Conservation (phyloP, 1,284 basidiomycete species). For the Pseudomicrostroma phylloplanum region DNA sequence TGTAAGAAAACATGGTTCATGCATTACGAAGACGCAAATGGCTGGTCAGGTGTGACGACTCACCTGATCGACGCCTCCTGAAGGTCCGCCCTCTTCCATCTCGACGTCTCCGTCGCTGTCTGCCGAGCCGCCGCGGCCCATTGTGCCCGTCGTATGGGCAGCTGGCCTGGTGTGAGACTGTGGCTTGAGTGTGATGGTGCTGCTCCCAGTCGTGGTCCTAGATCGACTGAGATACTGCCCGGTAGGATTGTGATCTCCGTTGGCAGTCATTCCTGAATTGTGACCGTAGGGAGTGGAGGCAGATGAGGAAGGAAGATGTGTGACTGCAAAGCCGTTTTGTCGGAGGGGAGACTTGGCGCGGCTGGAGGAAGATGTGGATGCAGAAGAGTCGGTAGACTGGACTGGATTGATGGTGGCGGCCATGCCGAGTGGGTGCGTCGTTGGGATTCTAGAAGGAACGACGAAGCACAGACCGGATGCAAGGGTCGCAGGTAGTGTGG, state of each 20-base stretch:
- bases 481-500: no score
- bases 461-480: no score
- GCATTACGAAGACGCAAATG: neutral
- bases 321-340: slow-evolving; percentile 1
- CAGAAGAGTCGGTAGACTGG: neutral
- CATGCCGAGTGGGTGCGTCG: neutral
- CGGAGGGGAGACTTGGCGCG: neutral
- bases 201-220: neutral
- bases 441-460: no score
- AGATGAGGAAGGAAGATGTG: no score
- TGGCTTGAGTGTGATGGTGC: neutral
- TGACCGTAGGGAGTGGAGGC: no score
- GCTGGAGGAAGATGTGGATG: neutral
- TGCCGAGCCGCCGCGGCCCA: neutral
- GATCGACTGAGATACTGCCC: slow-evolving; percentile 1
- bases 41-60: neutral
- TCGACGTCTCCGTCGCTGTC: slow-evolving; percentile 28
- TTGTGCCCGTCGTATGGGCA: neutral
- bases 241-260: slow-evolving; percentile 4
- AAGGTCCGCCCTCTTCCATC: slow-evolving; percentile 23
- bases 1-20: neutral
- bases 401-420: neutral
- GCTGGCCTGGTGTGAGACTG: neutral
- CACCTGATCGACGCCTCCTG: neutral
- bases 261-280: no score